Percentiles rank a stretch among this genome's conserved stretches.
Evolutionary conservation across 805 yeast genomes (phyloP).

Genomic region (Kuraishia ogatae): DNA sequence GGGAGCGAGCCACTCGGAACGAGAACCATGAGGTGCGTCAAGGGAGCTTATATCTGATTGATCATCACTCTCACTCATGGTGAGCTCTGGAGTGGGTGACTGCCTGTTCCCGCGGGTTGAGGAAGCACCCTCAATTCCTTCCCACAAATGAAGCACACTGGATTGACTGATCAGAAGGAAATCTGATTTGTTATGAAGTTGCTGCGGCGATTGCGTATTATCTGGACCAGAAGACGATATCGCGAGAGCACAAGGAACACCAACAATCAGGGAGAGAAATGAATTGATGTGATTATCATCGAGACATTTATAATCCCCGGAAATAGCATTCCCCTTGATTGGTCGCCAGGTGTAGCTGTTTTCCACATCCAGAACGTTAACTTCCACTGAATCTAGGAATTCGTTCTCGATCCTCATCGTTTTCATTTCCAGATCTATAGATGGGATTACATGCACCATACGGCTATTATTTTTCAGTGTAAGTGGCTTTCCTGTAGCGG

Average conservation of each 20-base stretch:
- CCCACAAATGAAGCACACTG: constrained; percentile 15
- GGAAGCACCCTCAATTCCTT: neutral
- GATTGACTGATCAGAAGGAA: constrained; percentile 23
- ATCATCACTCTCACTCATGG: neutral
- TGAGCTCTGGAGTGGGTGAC: neutral
- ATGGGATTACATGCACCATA: constrained; percentile 27
- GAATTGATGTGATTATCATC: constrained; percentile 11
- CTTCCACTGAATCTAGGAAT: neutral
- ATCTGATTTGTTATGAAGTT: constrained; percentile 28
- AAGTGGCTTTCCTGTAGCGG: constrained; percentile 17
- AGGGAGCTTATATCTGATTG: neutral
- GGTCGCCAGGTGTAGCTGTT: neutral
- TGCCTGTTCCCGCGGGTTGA: neutral
- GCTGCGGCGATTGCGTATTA: constrained; percentile 6
- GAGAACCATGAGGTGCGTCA: constrained; percentile 5
- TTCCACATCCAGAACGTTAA: constrained; percentile 1
- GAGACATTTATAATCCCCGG: constrained; percentile 7
- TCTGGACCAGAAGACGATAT: constrained; percentile 7
- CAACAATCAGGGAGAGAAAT: constrained; percentile 22
- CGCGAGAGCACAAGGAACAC: constrained; percentile 27
- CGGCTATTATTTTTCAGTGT: constrained; percentile 22
- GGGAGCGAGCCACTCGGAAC: constrained; percentile 4
- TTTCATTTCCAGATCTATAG: constrained; percentile 10
- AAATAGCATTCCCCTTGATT: neutral
- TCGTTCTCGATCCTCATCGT: constrained; percentile 8